These are phyloP conservation scores for Ganoderma multipileum DNA, from an alignment of 1,284 basidiomycete species.

Conservation along the genomic window DNA sequence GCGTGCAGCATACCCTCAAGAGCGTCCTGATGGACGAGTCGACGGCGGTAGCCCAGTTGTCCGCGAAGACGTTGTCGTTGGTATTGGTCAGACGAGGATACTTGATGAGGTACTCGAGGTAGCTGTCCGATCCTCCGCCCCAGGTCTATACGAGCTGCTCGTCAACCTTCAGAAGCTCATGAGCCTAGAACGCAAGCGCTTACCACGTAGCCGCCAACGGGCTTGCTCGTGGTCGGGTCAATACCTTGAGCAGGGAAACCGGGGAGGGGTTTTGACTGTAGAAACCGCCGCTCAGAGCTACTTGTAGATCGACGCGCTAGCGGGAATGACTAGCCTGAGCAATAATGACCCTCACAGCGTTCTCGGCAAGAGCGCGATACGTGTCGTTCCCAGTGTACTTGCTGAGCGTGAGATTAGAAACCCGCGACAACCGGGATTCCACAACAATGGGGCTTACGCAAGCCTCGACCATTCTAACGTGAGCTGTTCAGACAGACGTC, in stretches of 20 bases:
- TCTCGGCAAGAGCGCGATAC: slow-evolving; percentile 59
- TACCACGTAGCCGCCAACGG: slow-evolving; percentile 67
- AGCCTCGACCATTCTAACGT: slow-evolving; percentile 53
- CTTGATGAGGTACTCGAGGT: slow-evolving; percentile 81
- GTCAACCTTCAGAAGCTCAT: not conserved
- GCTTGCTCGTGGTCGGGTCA: slow-evolving; percentile 58
- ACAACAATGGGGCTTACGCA: slow-evolving; percentile 31
- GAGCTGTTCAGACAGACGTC: slow-evolving; percentile 40
- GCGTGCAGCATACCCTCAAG: slow-evolving; percentile 48
- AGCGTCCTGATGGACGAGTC: slow-evolving; percentile 70
- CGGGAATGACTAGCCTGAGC: slow-evolving; percentile 34
- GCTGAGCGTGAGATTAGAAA: slow-evolving; percentile 34
- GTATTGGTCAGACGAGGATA: slow-evolving; percentile 72
- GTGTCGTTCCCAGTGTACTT: slow-evolving; percentile 64
- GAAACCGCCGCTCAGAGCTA: not conserved
- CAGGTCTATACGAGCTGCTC: slow-evolving; percentile 57
- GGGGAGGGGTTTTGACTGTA: slow-evolving; percentile 51
- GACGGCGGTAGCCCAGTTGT: slow-evolving; percentile 72
- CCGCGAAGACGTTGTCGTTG: slow-evolving; percentile 60
- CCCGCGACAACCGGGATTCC: no score
- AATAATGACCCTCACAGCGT: slow-evolving; percentile 56
- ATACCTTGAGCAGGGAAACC: slow-evolving; percentile 59
- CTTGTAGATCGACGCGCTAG: not conserved
- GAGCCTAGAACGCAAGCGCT: slow-evolving; percentile 33
- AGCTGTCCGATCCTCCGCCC: slow-evolving; percentile 74